Percentiles rank a stretch among this genome's conserved stretches.
Evolutionary conservation across 345 rosid species (phyloP).

Genomic region (Acer yangbiense): DNA sequence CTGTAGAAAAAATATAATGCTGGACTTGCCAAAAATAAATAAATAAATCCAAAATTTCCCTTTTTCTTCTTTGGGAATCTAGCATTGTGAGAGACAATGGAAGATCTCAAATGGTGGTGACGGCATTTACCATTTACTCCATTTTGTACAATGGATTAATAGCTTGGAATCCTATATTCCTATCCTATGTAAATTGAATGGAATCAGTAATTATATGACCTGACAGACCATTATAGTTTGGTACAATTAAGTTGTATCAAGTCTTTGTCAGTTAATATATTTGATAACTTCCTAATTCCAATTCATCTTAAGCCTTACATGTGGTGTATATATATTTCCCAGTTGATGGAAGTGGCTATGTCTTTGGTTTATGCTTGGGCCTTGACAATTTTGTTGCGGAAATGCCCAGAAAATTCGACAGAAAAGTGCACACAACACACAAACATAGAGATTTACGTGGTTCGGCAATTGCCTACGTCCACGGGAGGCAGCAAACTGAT

Average conservation of each 20-base stretch:
- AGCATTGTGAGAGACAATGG: not conserved
- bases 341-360: conserved; percentile 3
- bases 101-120: not conserved
- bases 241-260: not conserved
- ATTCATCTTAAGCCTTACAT: not conserved
- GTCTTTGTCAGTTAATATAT: not conserved
- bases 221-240: not conserved
- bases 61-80: not conserved
- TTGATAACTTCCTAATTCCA: not conserved
- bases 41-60: too few relatives aligned
- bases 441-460: too few relatives aligned
- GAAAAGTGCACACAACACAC: too few relatives aligned
- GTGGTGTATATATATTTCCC: not conserved
- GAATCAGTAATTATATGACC: not conserved
- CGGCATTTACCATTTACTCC: not conserved
- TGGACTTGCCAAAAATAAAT: not conserved
- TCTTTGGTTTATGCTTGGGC: not conserved
- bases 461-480: too few relatives aligned
- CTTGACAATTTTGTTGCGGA: too few relatives aligned
- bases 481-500: too few relatives aligned
- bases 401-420: too few relatives aligned
- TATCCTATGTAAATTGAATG: not conserved
- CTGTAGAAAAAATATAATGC: not conserved
- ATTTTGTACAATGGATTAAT: not conserved
- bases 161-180: not conserved